Evolutionary conservation across 1,139 yeast genomes (phyloP), one percentile per base, ranked within the genome.

Genomic region (Pichia sp.): DNA sequence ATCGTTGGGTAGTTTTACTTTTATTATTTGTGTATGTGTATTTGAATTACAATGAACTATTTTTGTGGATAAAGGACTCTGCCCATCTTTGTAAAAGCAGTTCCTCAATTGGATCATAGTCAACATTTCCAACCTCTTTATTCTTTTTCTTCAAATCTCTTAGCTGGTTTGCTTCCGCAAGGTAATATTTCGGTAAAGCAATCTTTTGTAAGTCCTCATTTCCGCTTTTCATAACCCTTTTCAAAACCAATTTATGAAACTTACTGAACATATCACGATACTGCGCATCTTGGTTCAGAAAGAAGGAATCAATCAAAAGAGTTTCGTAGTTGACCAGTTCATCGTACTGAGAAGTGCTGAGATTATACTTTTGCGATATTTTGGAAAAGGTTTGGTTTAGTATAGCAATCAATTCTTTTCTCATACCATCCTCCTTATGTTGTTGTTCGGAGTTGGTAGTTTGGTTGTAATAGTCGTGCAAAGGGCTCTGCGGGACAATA

Each of bases 71-170:
- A 58, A 67, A 63, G 4, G 73, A 68, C 47, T 75, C 78, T 6
- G 77, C 69, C 81, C 82, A 78, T 43, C 80, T 67, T 38, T 73
- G 72, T 45, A 77, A 62, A 38, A 77, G 63, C 51, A 78, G 61
- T 55, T 77, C 77, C 59, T 78, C 83, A 5, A 77, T 73, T 31
- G 73, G 73, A 58, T 77, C 80, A 31, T 73, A 59, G 14, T 60
- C 41, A 16, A 40, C 33, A 38, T 48, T 41, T 9, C 31, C 27
- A 40, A 54, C 48, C 12, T 24, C 16, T 2, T 51, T 46, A 17
- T 61, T 44, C 29, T 58, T 46, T 7, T 20, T 40, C 3, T 51
- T 51, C 2, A 49, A 41, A 1, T 51, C 29, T n/a, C 49, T 46
- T 9, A 53, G 46, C 3, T 54, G 50, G 1, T 56, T 41, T 27